Evolutionary conservation across 2,329 filamentous ascomycete genomes (phyloP), one percentile per base, ranked within the genome.

Genomic region (Calonectria ilicicola): DNA sequence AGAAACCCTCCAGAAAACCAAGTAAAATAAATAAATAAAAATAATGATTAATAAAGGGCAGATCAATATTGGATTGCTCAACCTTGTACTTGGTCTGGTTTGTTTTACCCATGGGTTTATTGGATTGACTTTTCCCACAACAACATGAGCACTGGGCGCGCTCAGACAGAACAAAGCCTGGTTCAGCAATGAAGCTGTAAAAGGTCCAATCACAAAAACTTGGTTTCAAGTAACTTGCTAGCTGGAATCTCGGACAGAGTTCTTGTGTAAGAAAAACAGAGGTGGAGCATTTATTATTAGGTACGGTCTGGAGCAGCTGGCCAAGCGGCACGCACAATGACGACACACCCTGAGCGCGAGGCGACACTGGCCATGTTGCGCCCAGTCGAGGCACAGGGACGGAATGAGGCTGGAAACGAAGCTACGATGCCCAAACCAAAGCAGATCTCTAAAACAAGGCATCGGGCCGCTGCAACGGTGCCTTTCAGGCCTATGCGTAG

Each of bases 301-400:
- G 46, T 29, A 56, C 70, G 73, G 72, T 56, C 67, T 70, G 69
- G 51, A 68, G 63, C 71, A 60, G 51, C 44, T 69, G 64, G 58
- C 40, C 69, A 72, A 70, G 62, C 65, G 47, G 53, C 49, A 79
- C 74, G 75, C 75, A 77, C 67, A 78, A 79, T 79, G 77, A 79
- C 77, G 77, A 79, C 77, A 79, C 75, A 75, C 42, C 10, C 40
- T 27, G 56, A 65, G 60, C 10, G 32, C 10, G 32, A 15, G 53
- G 21, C 29, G 69, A 8, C 49, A 15, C 21, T 42, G 49, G 27
- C 26, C 32, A n/a, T 56, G 12, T 32, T 44, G 40, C 38, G 49
- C 49, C 40, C 49, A 40, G 35, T 19, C n/a, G n/a, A 44, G 38
- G 32, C n/a, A 5, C 14, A 17, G 29, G 26, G 47, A 6, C 2